phyloP scores from a whole-genome alignment of 2,329 filamentous ascomycete genomes.

The Claviceps maximensis region DNA sequence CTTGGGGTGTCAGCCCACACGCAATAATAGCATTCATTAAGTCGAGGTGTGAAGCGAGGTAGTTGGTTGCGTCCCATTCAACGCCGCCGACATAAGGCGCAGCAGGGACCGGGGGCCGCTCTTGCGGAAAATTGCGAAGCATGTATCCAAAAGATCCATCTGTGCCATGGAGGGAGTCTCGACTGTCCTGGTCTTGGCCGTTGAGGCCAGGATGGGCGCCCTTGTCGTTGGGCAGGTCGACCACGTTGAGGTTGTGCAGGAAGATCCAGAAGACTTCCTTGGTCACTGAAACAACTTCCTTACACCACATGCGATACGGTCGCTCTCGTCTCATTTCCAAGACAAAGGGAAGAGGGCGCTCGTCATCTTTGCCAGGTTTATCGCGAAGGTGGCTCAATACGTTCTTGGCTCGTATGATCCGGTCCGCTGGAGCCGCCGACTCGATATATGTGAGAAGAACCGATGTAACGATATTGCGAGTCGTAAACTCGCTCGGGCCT shows the following conservation, averaged over 20 bases:
- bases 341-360: conserved; percentile 72
- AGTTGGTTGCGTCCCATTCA: conserved; percentile 98
- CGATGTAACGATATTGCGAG: conserved; percentile 77
- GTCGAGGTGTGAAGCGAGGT: conserved; percentile 83
- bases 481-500: conserved; percentile 91
- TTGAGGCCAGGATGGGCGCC: conserved; percentile 9
- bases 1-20: conserved; percentile 53
- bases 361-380: conserved; percentile 59
- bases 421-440: conserved; percentile 45
- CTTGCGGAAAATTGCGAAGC: conserved; percentile 64
- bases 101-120: conserved; percentile 79
- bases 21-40: conserved; percentile 84
- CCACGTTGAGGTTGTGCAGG: conserved; percentile 81
- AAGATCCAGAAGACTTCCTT: conserved; percentile 99
- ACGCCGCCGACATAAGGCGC: conserved; percentile 94
- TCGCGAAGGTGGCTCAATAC: conserved; percentile 72
- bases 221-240: conserved; percentile 47
- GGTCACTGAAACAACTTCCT: conserved; percentile 81
- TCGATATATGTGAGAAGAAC: conserved; percentile 82
- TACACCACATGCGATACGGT: conserved; percentile 88
- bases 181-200: background rate
- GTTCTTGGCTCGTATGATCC: conserved; percentile 55
- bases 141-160: conserved; percentile 45
- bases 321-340: conserved; percentile 76
- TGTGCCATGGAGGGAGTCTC: conserved; percentile 6